These are phyloP conservation scores for Byssochlamys sp. DNA, from an alignment of 2,329 filamentous ascomycete species.

Conservation along the genomic window DNA sequence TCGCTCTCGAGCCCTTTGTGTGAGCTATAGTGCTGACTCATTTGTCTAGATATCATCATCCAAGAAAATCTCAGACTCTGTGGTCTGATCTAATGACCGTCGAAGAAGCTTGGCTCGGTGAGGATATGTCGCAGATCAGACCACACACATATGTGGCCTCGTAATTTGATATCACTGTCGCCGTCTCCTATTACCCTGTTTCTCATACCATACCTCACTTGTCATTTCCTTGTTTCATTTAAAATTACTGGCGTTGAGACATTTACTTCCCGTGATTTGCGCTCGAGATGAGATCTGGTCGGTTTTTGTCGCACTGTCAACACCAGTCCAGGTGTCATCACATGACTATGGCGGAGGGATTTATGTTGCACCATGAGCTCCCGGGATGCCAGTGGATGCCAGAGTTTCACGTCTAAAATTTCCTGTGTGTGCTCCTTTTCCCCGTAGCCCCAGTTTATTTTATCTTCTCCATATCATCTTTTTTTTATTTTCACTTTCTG, in stretches of 20 bases:
- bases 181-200: conserved; percentile 5
- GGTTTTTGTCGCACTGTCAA: conserved; percentile 10
- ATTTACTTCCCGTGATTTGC: conserved; percentile 15
- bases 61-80: conserved; percentile 97
- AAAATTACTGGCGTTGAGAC: conserved; percentile 24
- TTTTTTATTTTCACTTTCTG: conserved; percentile 8
- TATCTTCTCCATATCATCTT: conserved; percentile 11
- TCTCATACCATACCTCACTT: conserved; percentile 15
- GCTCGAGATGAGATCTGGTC: conserved; percentile 18
- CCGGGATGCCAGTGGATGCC: conserved; percentile 7
- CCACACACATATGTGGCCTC: conserved; percentile 22
- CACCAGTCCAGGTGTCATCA: neutral
- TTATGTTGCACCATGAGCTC: conserved; percentile 11
- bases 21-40: neutral
- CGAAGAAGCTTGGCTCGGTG: conserved; percentile 11
- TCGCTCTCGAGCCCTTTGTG: conserved; percentile 1
- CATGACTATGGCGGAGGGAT: neutral
- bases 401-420: conserved; percentile 6
- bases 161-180: conserved; percentile 16
- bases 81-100: conserved; percentile 71
- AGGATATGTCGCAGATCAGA: conserved; percentile 22
- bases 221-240: conserved; percentile 17
- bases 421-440: conserved; percentile 11
- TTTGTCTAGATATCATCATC: conserved; percentile 83
- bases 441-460: conserved; percentile 11